Evolutionary conservation across 78 protist genomes (phyloP).

Genomic region (Isochrysis galbana): DNA sequence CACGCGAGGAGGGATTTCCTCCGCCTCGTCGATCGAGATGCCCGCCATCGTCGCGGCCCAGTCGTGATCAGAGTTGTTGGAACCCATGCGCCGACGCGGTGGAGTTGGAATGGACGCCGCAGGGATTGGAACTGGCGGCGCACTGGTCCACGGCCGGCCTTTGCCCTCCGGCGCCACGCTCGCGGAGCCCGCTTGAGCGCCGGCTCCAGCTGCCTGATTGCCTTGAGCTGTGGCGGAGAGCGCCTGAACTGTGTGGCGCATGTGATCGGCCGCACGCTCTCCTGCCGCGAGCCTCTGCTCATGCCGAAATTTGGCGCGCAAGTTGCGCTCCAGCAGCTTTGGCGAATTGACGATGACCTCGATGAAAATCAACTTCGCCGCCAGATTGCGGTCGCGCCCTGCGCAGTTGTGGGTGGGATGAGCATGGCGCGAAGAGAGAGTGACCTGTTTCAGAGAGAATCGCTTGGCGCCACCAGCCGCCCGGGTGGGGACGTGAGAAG

Average conservation of each 20-base stretch:
- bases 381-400: neutral
- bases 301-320: neutral
- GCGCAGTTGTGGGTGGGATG: too few species aligned
- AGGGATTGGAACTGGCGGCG: too few species aligned
- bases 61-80: neutral
- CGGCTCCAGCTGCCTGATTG: neutral
- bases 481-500: too few species aligned
- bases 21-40: neutral
- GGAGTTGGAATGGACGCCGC: neutral
- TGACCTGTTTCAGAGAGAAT: too few species aligned
- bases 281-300: neutral
- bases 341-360: neutral
- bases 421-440: too few species aligned
- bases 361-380: slow-evolving; percentile 7
- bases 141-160: too few species aligned
- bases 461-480: too few species aligned
- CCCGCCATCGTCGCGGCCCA: neutral
- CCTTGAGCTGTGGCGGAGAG: too few species aligned
- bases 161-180: too few species aligned
- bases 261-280: neutral
- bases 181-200: too few species aligned
- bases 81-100: neutral
- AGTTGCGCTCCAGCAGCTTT: neutral
- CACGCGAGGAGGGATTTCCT: neutral
- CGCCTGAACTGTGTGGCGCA: neutral